phyloP scores from a whole-genome alignment of 2,329 filamentous ascomycete species.

The Penicillium verrucosum region DNA sequence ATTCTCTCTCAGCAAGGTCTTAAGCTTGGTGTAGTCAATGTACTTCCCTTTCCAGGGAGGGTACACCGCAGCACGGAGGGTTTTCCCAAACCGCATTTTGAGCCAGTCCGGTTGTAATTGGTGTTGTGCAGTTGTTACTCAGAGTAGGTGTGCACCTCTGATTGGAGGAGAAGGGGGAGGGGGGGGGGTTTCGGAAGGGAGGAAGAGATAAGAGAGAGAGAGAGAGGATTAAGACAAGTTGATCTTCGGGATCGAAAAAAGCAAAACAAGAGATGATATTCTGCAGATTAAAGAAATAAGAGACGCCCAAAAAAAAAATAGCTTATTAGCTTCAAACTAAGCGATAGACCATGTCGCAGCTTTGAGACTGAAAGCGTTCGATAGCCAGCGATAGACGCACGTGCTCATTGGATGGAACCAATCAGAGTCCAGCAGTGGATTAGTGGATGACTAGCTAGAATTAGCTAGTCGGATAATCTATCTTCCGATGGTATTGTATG shows the following conservation, averaged over 20 bases:
- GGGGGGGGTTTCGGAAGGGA: background rate
- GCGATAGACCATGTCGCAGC: background rate
- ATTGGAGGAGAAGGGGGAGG: background rate
- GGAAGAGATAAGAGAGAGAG: background rate
- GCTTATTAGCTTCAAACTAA: background rate
- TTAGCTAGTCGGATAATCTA: slow-evolving; percentile 2
- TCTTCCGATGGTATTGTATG: background rate
- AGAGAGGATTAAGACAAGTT: background rate
- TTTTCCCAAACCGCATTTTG: slow-evolving; percentile 89
- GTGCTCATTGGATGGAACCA: background rate
- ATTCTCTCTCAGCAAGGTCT: slow-evolving; percentile 80
- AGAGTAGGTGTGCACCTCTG: slow-evolving; percentile 1
- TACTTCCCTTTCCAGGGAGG: slow-evolving; percentile 89
- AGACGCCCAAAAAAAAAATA: background rate
- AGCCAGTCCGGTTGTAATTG: slow-evolving; percentile 10
- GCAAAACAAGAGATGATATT: background rate
- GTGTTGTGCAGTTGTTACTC: slow-evolving; percentile 15
- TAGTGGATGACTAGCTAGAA: background rate
- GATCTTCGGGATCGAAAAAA: background rate
- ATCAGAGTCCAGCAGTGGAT: background rate
- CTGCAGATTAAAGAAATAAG: background rate
- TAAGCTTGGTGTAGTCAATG: slow-evolving; percentile 93
- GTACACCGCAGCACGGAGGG: slow-evolving; percentile 75
- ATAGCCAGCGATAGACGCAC: slow-evolving; percentile 12
- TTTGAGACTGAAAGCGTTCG: slow-evolving; percentile 1